Evolutionary conservation across 2,329 filamentous ascomycete species (phyloP), one percentile per base, ranked within the genome.

Genomic region (Leptodontidium sp.): DNA sequence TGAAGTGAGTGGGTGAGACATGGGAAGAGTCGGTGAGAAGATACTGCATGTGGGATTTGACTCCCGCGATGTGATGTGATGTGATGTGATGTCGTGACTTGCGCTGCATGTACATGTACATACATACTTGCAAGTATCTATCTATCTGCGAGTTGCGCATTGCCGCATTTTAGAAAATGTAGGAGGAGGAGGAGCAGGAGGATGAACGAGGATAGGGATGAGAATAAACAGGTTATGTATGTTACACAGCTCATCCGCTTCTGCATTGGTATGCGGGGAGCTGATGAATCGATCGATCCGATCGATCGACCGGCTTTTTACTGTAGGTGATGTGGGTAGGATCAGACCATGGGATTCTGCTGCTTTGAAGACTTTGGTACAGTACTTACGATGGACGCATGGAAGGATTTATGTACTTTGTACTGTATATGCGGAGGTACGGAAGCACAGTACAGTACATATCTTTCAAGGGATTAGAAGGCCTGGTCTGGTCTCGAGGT

Each of bases 51-150:
- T 21, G 21, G 21, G 21, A 21, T 21, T 21, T 4, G n/a, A 35
- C 29, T n/a, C 5, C 26, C 15, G 29, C 12, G 21, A 26, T 26
- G 8, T 24, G 57, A 59, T 43, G 57, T 59, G 57, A 59, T 32
- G 29, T 32, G 29, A 32, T 32, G 29, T 32, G 29, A 32, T 32
- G 29, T 26, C 4, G 57, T 59, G 57, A 59, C 57, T 59, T 59
- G 38, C 11, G 57, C 57, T 59, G 35, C 57, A 43, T 59, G 38
- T 59, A 26, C 53, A 55, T 57, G 35, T 38, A 53, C 29, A 40
- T 21, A 58, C 24, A 53, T 53, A 5, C 26, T 21, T 21, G 21
- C 21, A 21, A 29, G 14, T 11, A 47, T 32, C 29, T 32, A 32
- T 32, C 29, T 32, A 32, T 32, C 29, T 32, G 29, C 29, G 29